phyloP scores from a whole-genome alignment of 2,329 filamentous ascomycete genomes.

The Diplodia mutila region DNA sequence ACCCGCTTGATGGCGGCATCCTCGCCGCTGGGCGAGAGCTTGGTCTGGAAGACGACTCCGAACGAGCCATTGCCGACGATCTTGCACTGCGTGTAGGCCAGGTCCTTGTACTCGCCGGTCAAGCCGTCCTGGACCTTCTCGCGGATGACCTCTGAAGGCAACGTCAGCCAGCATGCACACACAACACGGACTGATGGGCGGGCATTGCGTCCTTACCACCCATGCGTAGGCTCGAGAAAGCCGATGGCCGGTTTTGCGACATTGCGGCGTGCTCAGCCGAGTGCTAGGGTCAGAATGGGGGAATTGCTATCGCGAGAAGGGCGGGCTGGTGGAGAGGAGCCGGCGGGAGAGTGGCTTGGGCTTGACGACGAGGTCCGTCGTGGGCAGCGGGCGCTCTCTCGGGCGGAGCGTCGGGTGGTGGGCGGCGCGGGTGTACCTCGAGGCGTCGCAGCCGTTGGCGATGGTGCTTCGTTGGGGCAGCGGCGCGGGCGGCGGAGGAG shows the following conservation, averaged over 20 bases:
- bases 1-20: constrained; percentile 99
- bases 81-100: constrained; percentile 99
- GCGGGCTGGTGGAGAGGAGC: constrained; percentile 50
- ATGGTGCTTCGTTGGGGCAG: constrained; percentile 32
- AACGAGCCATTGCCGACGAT: constrained; percentile 99
- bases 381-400: constrained; percentile 49
- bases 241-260: constrained; percentile 90
- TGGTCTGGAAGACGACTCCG: constrained; percentile 98
- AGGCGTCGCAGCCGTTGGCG: constrained; percentile 30
- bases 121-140: constrained; percentile 99
- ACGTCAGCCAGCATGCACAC: constrained; percentile 43
- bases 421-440: constrained; percentile 12
- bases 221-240: constrained; percentile 89
- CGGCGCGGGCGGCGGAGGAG: constrained; percentile 31
- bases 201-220: constrained; percentile 72
- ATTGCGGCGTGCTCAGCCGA: constrained; percentile 56
- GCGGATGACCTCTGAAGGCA: constrained; percentile 80
- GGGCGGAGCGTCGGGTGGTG: constrained; percentile 25
- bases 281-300: constrained; percentile 30
- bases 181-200: constrained; percentile 14
- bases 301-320: constrained; percentile 47
- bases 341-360: constrained; percentile 47
- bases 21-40: constrained; percentile 95
- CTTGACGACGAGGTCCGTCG: constrained; percentile 56
- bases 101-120: constrained; percentile 92